Conservation (phyloP, 2,329 filamentous ascomycete species). For the Intubia oerlemansii region DNA sequence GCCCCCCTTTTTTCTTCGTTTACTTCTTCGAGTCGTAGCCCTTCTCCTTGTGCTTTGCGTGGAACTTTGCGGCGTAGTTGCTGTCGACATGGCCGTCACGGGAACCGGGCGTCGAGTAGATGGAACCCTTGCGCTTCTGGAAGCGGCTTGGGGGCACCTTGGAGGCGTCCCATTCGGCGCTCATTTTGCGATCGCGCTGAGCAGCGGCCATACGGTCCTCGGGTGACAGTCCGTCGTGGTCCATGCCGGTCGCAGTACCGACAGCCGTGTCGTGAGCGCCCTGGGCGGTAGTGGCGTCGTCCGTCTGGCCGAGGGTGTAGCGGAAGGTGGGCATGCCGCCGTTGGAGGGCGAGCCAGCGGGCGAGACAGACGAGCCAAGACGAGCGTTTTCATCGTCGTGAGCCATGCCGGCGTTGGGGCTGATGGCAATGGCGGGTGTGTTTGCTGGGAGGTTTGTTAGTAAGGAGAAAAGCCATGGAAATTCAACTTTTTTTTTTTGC, state of each 20-base stretch:
- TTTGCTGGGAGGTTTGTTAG: too few species aligned
- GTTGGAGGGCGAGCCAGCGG: not conserved
- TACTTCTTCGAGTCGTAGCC: slow-evolving; percentile 12
- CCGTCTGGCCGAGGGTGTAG: not conserved
- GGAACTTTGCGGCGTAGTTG: slow-evolving; percentile 36
- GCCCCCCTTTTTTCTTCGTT: not conserved
- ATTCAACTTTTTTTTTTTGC: too few species aligned
- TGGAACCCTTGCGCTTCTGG: slow-evolving; percentile 48
- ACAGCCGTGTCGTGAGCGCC: too few species aligned
- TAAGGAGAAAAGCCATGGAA: too few species aligned
- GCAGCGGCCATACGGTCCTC: not conserved
- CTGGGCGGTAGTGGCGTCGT: slow-evolving; percentile 1
- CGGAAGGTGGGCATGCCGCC: not conserved
- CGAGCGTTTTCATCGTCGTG: too few species aligned
- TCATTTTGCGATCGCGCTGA: slow-evolving; percentile 3
- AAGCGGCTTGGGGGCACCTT: slow-evolving; percentile 47
- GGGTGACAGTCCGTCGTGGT: not conserved
- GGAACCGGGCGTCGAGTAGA: slow-evolving; percentile 42
- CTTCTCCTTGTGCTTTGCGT: slow-evolving; percentile 35
- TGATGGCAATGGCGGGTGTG: slow-evolving; percentile 2
- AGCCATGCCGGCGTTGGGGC: not conserved
- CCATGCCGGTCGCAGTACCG: too few species aligned
- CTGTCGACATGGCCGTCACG: slow-evolving; percentile 42
- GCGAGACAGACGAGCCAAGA: too few species aligned
- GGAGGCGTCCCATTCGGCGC: slow-evolving; percentile 23